Base-by-base conservation (phyloP, 73 alveolate genomes). In the Paramecium sonneborni region DNA sequence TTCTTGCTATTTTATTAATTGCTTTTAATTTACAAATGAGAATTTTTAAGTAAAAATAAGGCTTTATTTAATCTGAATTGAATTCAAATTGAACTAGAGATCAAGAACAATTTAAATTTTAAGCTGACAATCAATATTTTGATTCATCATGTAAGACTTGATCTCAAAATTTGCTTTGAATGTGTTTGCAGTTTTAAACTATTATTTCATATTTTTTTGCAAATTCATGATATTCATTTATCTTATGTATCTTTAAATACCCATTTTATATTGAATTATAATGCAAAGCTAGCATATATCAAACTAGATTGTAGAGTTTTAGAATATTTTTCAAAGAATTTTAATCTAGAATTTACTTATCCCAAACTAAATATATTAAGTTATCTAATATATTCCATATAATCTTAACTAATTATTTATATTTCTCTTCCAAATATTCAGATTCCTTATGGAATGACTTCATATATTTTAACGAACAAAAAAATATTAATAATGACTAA, bases 381-480 rank as follows among this genome's bases (percentile, higher is more conserved):
- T 79, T 18, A 24, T 79, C 76, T 43, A 79, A 6, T 46, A 79
- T 35, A 34, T 37, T 32, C 7, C 20, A 8, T 20, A 72, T 72
- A 1, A 8, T 72, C n/a, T 9, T 21, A 18, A 72, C 86, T 34
- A 35, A 37, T 72, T 34, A 32, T 9, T 72, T 20, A 38, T 72
- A 72, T 34, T 72, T 62, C 44, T 35, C 34, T n/a, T 72, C 86
- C 20, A 72, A 72, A 7, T 18, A 20, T 72, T 72, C n/a, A 37
- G 37, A 35, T 37, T 72, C 34, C 21, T 9, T 72, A 18, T 32
- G 38, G 12, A 72, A 12, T 30, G 86, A 72, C 28, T 72, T 15
- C 86, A 72, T 72, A n/a, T 62, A 72, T 72, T 72, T 72, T 72
- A 72, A 72, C 86, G 86, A 72, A 72, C 86, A 72, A 72, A 35